Evolutionary conservation across 2,329 filamentous ascomycete genomes (phyloP).

Genomic region (Sordariomycetes sp.): DNA sequence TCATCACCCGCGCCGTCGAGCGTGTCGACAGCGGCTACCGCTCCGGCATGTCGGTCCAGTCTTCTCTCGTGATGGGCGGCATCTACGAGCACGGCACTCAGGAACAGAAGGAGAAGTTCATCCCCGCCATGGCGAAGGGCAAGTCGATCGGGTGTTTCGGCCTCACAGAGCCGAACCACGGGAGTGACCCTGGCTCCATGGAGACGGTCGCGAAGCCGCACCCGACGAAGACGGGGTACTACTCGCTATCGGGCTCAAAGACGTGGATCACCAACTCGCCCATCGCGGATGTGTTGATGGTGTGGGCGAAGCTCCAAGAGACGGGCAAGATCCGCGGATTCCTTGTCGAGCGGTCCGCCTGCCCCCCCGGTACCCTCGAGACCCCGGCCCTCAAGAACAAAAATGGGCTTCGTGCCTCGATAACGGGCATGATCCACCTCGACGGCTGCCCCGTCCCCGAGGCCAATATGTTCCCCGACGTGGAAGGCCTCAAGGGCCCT

Average conservation of each 20-base stretch:
- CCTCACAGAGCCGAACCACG: constrained; percentile 85
- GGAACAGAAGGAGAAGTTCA: constrained; percentile 75
- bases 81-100: constrained; percentile 79
- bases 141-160: constrained; percentile 78
- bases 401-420: constrained; percentile 81
- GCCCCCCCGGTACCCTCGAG: constrained; percentile 77
- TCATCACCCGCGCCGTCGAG: constrained; percentile 85
- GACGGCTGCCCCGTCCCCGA: constrained; percentile 80
- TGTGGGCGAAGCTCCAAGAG: constrained; percentile 71
- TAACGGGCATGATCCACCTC: constrained; percentile 96
- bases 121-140: constrained; percentile 71
- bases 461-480: constrained; percentile 85
- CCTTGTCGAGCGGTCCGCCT: constrained; percentile 71
- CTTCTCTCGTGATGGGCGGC: constrained; percentile 83
- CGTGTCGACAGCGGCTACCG: constrained; percentile 85
- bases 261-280: constrained; percentile 96
- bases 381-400: constrained; percentile 92
- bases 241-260: constrained; percentile 67
- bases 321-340: constrained; percentile 94
- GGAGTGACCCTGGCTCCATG: constrained; percentile 79
- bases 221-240: constrained; percentile 71
- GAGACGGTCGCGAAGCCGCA: constrained; percentile 78
- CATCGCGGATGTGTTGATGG: constrained; percentile 70
- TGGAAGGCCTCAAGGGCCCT: constrained; percentile 77
- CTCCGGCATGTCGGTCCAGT: constrained; percentile 88